These are phyloP conservation scores for Fusarium fracticaudum DNA, from an alignment of 2,329 filamentous ascomycete species.

Conservation along the genomic window DNA sequence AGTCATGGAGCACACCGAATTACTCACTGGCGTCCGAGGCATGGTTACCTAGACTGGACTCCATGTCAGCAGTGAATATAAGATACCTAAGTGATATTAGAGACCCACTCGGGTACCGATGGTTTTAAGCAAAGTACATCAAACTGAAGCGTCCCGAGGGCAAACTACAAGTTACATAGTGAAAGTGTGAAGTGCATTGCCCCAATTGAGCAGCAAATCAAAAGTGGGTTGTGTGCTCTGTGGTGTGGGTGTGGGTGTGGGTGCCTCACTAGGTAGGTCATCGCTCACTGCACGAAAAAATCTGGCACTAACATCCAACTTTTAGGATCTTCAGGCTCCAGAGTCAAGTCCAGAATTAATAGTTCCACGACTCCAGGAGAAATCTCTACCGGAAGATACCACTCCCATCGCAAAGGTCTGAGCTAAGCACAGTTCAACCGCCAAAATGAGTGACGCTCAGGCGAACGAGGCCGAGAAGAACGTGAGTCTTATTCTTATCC, in stretches of 20 bases:
- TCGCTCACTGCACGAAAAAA: slow-evolving; percentile 45
- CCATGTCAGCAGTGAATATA: slow-evolving; percentile 7
- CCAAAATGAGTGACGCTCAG: slow-evolving; percentile 86
- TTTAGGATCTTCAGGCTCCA: slow-evolving; percentile 40
- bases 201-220: neutral
- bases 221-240: slow-evolving; percentile 22
- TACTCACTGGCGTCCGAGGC: neutral
- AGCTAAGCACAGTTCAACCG: slow-evolving; percentile 35
- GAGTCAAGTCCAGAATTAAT: slow-evolving; percentile 33
- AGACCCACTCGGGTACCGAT: slow-evolving; percentile 25
- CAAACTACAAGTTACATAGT: slow-evolving; percentile 21
- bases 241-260: slow-evolving; percentile 2
- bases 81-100: neutral
- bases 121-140: slow-evolving; percentile 2
- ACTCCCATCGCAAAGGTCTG: slow-evolving; percentile 35
- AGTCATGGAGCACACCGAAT: neutral
- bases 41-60: neutral
- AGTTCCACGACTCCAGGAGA: slow-evolving; percentile 35
- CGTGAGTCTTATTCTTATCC: slow-evolving; percentile 56
- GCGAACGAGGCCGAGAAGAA: slow-evolving; percentile 98
- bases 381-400: slow-evolving; percentile 18
- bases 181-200: slow-evolving; percentile 10
- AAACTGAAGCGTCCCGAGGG: neutral
- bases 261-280: slow-evolving; percentile 39
- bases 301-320: slow-evolving; percentile 47